Conservation (phyloP, 2,329 filamentous ascomycete genomes). For the Aspergillus caelatus region DNA sequence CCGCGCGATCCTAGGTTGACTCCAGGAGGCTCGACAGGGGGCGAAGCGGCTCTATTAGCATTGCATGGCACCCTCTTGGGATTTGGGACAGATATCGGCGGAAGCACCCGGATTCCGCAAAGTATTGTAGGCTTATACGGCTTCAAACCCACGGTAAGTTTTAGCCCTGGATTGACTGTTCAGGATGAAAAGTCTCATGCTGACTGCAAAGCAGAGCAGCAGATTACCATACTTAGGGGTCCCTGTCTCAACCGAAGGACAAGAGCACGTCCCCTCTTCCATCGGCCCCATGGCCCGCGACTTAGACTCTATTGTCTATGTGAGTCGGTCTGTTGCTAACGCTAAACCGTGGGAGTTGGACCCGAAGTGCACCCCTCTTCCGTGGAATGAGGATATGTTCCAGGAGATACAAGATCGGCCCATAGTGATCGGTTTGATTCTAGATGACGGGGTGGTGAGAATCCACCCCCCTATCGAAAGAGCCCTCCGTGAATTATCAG, state of each 20-base stretch:
- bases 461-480: constrained; percentile 58
- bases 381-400: constrained; percentile 56
- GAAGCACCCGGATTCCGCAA: constrained; percentile 54
- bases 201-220: constrained; percentile 47
- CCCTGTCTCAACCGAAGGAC: constrained; percentile 64
- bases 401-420: constrained; percentile 44
- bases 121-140: constrained; percentile 54
- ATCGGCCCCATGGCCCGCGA: constrained; percentile 62
- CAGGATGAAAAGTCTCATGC: background rate
- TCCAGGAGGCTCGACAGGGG: constrained; percentile 52
- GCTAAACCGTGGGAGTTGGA: constrained; percentile 58
- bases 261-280: constrained; percentile 65
- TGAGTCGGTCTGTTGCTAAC: constrained; percentile 53
- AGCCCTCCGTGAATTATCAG: constrained; percentile 41
- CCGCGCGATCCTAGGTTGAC: constrained; percentile 48
- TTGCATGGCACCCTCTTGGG: constrained; percentile 49
- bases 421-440: constrained; percentile 54
- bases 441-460: constrained; percentile 58
- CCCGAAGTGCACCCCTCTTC: constrained; percentile 55
- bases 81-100: constrained; percentile 57
- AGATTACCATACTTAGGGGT: constrained; percentile 62
- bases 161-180: constrained; percentile 5
- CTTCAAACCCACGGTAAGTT: constrained; percentile 47
- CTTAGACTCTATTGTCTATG: constrained; percentile 53
- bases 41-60: constrained; percentile 47